Percentiles rank a stretch among this genome's conserved stretches.
These are phyloP conservation scores for Phellopilus nigrolimitatus DNA, from an alignment of 1,284 basidiomycete genomes.

Conservation along the genomic window DNA sequence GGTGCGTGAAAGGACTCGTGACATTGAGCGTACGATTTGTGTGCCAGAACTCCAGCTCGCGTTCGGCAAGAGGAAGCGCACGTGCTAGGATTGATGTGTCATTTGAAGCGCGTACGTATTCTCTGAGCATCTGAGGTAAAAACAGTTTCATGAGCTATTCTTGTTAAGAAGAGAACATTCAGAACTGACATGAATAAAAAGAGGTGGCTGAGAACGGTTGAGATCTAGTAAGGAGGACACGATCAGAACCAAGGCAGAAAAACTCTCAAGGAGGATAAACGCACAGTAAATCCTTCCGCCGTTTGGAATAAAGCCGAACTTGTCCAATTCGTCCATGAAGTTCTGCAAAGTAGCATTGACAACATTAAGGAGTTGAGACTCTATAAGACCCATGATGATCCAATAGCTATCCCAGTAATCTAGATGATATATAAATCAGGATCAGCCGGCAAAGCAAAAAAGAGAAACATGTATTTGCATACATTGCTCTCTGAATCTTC, in stretches of 20 bases:
- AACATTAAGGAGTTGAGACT: constrained; percentile 70
- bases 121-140: constrained; percentile 54
- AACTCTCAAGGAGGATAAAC: too few species aligned
- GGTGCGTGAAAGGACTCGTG: constrained; percentile 68
- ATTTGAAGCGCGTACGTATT: constrained; percentile 54
- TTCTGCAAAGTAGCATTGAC: constrained; percentile 80
- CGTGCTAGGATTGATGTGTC: constrained; percentile 61
- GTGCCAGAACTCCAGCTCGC: constrained; percentile 81
- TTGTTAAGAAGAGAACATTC: background rate
- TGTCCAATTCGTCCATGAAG: constrained; percentile 88
- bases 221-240: constrained; percentile 66
- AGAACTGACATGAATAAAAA: constrained; percentile 72
- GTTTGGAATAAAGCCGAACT: constrained; percentile 87
- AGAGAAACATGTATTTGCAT: constrained; percentile 29
- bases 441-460: constrained; percentile 10
- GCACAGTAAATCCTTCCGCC: constrained; percentile 80
- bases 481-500: constrained; percentile 70
- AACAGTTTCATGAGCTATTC: constrained; percentile 8
- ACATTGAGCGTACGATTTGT: constrained; percentile 71
- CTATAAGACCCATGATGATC: constrained; percentile 81
- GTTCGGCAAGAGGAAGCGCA: constrained; percentile 63
- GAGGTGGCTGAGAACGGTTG: constrained; percentile 85
- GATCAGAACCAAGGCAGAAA: too few species aligned
- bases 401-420: constrained; percentile 87
- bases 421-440: constrained; percentile 22